Percentiles rank a stretch among this genome's conserved stretches.
Conservation (phyloP, 2,329 filamentous ascomycete species). For the Microascus cirrosus region DNA sequence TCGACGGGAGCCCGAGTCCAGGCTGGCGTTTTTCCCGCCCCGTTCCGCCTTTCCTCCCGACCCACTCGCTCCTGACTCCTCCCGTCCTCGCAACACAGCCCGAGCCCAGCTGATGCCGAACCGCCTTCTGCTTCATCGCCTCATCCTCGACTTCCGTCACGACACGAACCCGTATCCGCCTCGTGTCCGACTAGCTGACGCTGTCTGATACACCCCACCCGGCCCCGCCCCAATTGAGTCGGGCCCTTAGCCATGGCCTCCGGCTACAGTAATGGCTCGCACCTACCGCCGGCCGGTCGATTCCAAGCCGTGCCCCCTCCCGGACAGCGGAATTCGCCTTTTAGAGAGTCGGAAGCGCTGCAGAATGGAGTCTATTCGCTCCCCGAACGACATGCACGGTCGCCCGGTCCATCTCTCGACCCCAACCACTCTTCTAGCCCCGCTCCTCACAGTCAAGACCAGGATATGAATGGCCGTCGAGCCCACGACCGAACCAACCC, state of each 20-base stretch:
- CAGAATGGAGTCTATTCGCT: constrained; percentile 23
- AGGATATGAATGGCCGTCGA: constrained; percentile 18
- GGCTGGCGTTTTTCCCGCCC: not conserved
- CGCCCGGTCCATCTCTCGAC: not conserved
- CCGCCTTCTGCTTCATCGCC: not conserved
- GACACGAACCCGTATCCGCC: not conserved
- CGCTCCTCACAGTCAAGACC: constrained; percentile 11
- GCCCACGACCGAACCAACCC: constrained; percentile 44
- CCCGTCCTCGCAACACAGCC: not conserved
- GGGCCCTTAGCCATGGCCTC: constrained; percentile 26
- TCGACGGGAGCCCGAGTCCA: not conserved
- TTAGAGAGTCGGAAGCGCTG: constrained; percentile 21
- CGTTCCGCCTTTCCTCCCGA: not conserved
- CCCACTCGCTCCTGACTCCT: not conserved
- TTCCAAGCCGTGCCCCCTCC: constrained; percentile 17
- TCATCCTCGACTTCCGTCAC: not conserved
- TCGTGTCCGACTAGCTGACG: not conserved
- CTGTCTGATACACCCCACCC: not conserved
- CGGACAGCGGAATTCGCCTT: constrained; percentile 16
- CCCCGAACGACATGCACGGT: constrained; percentile 16
- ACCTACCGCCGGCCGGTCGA: constrained; percentile 21
- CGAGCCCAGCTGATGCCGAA: constrained; percentile 1
- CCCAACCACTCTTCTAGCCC: not conserved
- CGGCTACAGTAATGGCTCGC: constrained; percentile 28
- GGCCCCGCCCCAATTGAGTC: not conserved